Percentiles rank a stretch among this genome's conserved stretches.
These are phyloP conservation scores for Stygiomarasmius scandens DNA, from an alignment of 1,284 basidiomycete species.

Conservation along the genomic window DNA sequence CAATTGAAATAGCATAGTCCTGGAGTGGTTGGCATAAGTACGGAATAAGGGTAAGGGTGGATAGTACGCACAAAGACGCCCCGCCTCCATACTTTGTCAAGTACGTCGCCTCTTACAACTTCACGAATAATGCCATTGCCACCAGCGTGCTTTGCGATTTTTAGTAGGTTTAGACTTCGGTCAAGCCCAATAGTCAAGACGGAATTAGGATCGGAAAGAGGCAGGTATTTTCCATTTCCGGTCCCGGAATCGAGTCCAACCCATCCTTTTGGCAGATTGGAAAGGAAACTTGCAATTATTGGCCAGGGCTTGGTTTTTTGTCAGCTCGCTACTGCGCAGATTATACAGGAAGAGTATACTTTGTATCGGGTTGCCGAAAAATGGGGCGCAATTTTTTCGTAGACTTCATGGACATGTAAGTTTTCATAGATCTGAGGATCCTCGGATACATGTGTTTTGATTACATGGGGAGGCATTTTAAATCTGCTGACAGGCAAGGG, in stretches of 20 bases:
- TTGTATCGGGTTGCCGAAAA: slow-evolving; percentile 96
- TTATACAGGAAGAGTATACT: slow-evolving; percentile 40
- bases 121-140: slow-evolving; percentile 57
- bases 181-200: slow-evolving; percentile 84
- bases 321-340: slow-evolving; percentile 4
- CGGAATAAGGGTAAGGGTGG: neutral
- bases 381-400: slow-evolving; percentile 90
- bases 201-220: slow-evolving; percentile 60
- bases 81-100: slow-evolving; percentile 69
- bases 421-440: slow-evolving; percentile 68
- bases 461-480: slow-evolving; percentile 36
- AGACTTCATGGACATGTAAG: slow-evolving; percentile 81
- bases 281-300: slow-evolving; percentile 83
- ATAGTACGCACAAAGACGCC: slow-evolving; percentile 73
- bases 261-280: slow-evolving; percentile 72
- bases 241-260: slow-evolving; percentile 94
- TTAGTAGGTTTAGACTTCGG: slow-evolving; percentile 76
- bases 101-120: slow-evolving; percentile 75
- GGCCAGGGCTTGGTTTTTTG: slow-evolving; percentile 82
- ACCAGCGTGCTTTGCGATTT: slow-evolving; percentile 69
- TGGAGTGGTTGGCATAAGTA: slow-evolving; percentile 32
- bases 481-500: slow-evolving; percentile 1
- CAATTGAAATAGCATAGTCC: slow-evolving; percentile 95
- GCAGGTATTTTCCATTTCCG: slow-evolving; percentile 97
- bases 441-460: slow-evolving; percentile 41